These are phyloP conservation scores for Colletotrichum eremochloae DNA, from an alignment of 2,329 filamentous ascomycete genomes.

Conservation along the genomic window DNA sequence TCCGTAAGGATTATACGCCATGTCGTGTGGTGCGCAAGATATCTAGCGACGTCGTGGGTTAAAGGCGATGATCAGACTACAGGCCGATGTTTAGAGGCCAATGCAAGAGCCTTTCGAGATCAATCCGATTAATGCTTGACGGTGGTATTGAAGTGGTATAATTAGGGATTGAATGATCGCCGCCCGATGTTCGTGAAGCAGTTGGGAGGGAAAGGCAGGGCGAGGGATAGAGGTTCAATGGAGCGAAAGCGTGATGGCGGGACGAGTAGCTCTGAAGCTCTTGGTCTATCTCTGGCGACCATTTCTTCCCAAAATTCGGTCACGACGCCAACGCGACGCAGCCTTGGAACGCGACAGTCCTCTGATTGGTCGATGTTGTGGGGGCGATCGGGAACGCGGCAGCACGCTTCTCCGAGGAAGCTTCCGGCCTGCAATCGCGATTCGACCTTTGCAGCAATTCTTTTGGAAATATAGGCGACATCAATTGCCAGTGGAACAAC, in stretches of 20 bases:
- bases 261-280: conserved; percentile 26
- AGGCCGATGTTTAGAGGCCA: neutral
- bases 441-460: conserved; percentile 11
- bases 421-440: conserved; percentile 8
- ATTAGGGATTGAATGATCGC: neutral
- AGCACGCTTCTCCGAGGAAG: conserved; percentile 33
- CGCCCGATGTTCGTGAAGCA: neutral
- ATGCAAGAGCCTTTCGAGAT: neutral
- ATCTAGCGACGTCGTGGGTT: neutral
- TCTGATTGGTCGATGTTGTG: conserved; percentile 28
- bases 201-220: too few relatives aligned
- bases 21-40: conserved; percentile 51
- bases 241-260: neutral
- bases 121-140: neutral
- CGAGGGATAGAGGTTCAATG: neutral
- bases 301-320: conserved; percentile 39
- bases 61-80: conserved; percentile 7
- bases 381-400: conserved; percentile 15
- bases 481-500: conserved; percentile 4
- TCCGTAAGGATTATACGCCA: conserved; percentile 75
- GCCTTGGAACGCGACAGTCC: conserved; percentile 38
- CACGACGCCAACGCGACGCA: conserved; percentile 39
- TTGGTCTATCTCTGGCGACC: conserved; percentile 11
- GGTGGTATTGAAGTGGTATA: neutral
- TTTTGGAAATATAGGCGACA: conserved; percentile 5